A percentile compares a stretch with the other conserved stretches of the same genome.
These are phyloP conservation scores for Buddleja alternifolia DNA, from an alignment of 257 asterid genomes.

Conservation along the genomic window DNA sequence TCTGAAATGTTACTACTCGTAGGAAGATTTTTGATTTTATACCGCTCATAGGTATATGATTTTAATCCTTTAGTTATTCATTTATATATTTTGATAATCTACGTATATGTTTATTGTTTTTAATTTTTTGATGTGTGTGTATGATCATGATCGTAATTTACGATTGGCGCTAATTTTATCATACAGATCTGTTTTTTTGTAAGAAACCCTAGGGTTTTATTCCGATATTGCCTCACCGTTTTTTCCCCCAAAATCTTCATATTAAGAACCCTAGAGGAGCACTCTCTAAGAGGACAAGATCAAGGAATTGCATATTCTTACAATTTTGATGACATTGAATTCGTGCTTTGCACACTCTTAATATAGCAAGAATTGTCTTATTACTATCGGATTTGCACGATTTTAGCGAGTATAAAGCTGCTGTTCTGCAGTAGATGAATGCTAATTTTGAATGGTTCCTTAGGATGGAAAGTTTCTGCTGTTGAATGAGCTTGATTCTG, in stretches of 20 bases:
- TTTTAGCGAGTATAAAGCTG: conserved; percentile 35
- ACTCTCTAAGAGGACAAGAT: conserved; percentile 44
- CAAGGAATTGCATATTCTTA: conserved; percentile 40
- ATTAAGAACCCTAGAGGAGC: conserved; percentile 62
- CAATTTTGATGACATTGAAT: conserved; percentile 30
- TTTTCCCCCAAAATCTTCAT: conserved; percentile 6
- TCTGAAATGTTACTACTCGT: conserved; percentile 19
- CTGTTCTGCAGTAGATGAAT: conserved; percentile 35
- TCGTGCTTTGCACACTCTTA: conserved; percentile 19
- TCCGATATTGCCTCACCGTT: conserved; percentile 25
- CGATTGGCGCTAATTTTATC: conserved; percentile 30
- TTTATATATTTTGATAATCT: neutral
- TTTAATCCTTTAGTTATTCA: neutral
- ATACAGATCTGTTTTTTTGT: conserved; percentile 40
- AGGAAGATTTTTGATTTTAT: conserved; percentile 25
- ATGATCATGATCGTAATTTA: conserved; percentile 17
- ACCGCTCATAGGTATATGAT: conserved; percentile 36
- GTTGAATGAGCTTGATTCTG: conserved; percentile 1
- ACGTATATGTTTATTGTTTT: conserved; percentile 7
- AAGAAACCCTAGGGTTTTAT: conserved; percentile 36
- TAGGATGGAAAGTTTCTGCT: conserved; percentile 2
- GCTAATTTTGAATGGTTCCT: neutral
- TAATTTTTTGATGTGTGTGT: too few species aligned
- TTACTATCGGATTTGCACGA: conserved; percentile 39
- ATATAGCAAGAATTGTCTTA: conserved; percentile 8